Conservation (phyloP, 495 filamentous ascomycete species). For the Pseudoneurospora amorphoporcata region DNA sequence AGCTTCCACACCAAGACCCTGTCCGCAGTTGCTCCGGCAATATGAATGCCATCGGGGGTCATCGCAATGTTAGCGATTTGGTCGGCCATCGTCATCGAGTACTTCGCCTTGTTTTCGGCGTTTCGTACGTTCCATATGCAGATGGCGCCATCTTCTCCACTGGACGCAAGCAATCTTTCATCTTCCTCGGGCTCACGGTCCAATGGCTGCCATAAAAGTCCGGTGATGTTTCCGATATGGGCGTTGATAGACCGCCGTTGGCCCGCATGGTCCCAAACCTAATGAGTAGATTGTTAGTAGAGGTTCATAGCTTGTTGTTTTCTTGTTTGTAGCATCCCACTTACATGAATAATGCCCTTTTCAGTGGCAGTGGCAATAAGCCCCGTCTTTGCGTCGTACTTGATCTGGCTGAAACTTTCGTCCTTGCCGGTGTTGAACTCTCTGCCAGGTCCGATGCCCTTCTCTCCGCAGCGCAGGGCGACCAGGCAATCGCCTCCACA, state of each 20-base stretch:
- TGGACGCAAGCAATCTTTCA: constrained; percentile 41
- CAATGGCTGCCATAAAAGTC: constrained; percentile 43
- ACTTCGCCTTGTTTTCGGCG: constrained; percentile 44
- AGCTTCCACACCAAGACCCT: constrained; percentile 63
- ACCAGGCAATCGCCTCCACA: constrained; percentile 46
- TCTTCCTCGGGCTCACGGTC: constrained; percentile 22
- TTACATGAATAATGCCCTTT: constrained; percentile 42
- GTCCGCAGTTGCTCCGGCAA: constrained; percentile 58
- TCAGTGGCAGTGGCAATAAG: constrained; percentile 40
- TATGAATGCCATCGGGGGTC: constrained; percentile 60
- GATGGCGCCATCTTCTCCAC: constrained; percentile 53
- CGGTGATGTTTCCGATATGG: constrained; percentile 38
- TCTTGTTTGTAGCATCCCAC: constrained; percentile 2
- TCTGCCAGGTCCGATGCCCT: constrained; percentile 26
- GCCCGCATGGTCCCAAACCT: constrained; percentile 43
- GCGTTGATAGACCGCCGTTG: constrained; percentile 36
- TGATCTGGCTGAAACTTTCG: constrained; percentile 34
- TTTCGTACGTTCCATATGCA: constrained; percentile 57
- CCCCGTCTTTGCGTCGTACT: constrained; percentile 36
- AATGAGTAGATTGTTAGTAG: neutral
- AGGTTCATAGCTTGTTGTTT: neutral
- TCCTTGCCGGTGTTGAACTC: constrained; percentile 33
- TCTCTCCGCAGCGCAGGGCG: constrained; percentile 26
- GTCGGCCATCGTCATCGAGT: constrained; percentile 44
- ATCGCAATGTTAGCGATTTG: constrained; percentile 49